These are phyloP conservation scores for Melampsora americana DNA, from an alignment of 1,284 basidiomycete species.

Conservation along the genomic window DNA sequence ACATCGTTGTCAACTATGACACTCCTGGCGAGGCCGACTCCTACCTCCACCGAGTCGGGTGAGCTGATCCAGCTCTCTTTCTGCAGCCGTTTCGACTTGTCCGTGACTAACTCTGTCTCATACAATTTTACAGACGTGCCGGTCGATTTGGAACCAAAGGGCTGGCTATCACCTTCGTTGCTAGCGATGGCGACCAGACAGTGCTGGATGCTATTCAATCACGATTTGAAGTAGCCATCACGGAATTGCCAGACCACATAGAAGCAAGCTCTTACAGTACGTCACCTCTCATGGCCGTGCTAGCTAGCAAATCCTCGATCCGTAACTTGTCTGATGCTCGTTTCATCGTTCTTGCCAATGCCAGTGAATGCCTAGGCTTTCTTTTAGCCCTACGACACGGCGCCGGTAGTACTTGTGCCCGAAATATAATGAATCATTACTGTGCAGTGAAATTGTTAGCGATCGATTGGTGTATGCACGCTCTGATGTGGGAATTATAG, in stretches of 20 bases:
- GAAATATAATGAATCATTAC: too few species aligned
- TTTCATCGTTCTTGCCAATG: background rate
- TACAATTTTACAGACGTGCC: conserved; percentile 64
- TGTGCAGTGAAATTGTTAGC: too few species aligned
- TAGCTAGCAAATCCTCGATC: background rate
- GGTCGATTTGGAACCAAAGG: conserved; percentile 99
- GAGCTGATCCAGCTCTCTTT: background rate
- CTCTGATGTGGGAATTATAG: too few species aligned
- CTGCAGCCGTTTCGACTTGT: background rate
- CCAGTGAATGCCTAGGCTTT: background rate
- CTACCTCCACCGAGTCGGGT: conserved; percentile 93
- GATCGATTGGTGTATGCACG: too few species aligned
- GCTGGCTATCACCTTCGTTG: conserved; percentile 96
- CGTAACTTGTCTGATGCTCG: background rate
- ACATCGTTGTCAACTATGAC: conserved; percentile 78
- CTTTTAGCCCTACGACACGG: too few species aligned
- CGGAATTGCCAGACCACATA: conserved; percentile 86
- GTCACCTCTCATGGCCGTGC: conserved; percentile 18
- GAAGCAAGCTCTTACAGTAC: conserved; percentile 63
- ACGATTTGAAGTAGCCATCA: conserved; percentile 86
- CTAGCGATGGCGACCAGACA: conserved; percentile 83
- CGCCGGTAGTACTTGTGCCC: too few species aligned
- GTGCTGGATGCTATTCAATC: conserved; percentile 88
- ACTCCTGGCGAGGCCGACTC: conserved; percentile 94
- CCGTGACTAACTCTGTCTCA: background rate